Base-by-base conservation (phyloP, 306 rosid genomes). In the Dalbergia oliveri region DNA sequence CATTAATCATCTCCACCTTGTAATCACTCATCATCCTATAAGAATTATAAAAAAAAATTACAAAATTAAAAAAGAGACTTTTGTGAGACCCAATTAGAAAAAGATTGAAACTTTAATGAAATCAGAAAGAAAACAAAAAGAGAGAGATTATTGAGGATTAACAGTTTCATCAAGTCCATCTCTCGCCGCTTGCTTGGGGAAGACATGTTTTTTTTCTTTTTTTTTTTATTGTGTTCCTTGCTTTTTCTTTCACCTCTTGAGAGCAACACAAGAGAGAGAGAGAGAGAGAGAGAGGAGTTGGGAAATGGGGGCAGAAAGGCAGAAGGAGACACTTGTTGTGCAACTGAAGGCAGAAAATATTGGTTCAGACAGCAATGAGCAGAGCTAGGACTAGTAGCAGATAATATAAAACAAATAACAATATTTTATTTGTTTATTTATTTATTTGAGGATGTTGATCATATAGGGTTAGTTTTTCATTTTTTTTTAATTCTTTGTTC, bases 81-180 rank as follows among this genome's bases (percentile, higher is more conserved):
- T 41, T 9, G 72, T 79, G 64, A 65, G 16, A 65, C 26, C 58
- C 45, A 72, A 79, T 63, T 49, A n/a, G 77, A 78, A 75, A 69
- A 57, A 77, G 43, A 53, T 31, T 21, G 31, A 72, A 50, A 23
- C 69, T 80, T 64, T 8, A 23, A 74, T 61, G 1, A 69, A 51
- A 63, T 18, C 35, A 74, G 0, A 15, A 43, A 15, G 18, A 53
- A 69, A 51, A 65, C 45, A 9, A n/a, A 5, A 14, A 34, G 23
- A 64, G 8, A 8, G 1, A 2, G 31, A 12, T 50, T 14, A 33
- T 62, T 78, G 81, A 79, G 70, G 77, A 66, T 86, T 80, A 79
- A 86, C 89, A 86, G 75, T 79, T 86, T 86, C 89, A 86, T 86
- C 80, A 86, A 71, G 84, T 86, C 89, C 89, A 86, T 86, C 87